Evolutionary conservation across 2,329 filamentous ascomycete genomes (phyloP).

Genomic region (Microcyclospora tardicrescens): DNA sequence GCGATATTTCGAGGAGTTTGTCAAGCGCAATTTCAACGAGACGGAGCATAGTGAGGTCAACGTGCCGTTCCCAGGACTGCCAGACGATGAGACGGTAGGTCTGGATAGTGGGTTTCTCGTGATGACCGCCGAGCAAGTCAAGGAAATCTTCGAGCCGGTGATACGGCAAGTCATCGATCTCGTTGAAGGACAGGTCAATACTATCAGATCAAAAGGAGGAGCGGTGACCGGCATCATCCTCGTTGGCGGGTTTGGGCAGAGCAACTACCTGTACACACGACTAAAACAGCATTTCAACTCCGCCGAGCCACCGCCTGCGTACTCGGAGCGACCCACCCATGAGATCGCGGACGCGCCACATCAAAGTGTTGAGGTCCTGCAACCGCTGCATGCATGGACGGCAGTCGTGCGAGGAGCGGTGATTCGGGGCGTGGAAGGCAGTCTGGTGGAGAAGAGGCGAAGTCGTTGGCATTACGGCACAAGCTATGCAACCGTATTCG

Average conservation of each 20-base stretch:
- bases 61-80: slow-evolving; percentile 61
- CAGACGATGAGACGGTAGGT: slow-evolving; percentile 62
- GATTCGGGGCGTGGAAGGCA: slow-evolving; percentile 60
- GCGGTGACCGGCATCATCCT: slow-evolving; percentile 55
- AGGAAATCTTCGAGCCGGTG: slow-evolving; percentile 51
- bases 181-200: slow-evolving; percentile 38
- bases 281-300: slow-evolving; percentile 54
- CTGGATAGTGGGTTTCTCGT: slow-evolving; percentile 65
- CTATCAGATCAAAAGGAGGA: slow-evolving; percentile 27
- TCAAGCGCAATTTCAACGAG: slow-evolving; percentile 73
- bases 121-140: slow-evolving; percentile 58
- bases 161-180: slow-evolving; percentile 48
- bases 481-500: slow-evolving; percentile 63
- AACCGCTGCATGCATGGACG: slow-evolving; percentile 71
- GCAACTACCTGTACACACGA: slow-evolving; percentile 53
- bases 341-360: slow-evolving; percentile 29
- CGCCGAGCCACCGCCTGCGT: slow-evolving; percentile 36
- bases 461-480: slow-evolving; percentile 69
- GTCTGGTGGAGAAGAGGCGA: slow-evolving; percentile 63
- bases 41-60: slow-evolving; percentile 54
- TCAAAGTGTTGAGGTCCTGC: slow-evolving; percentile 62
- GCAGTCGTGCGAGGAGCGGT: slow-evolving; percentile 68
- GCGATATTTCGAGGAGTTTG: slow-evolving; percentile 71
- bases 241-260: slow-evolving; percentile 71
- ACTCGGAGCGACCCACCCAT: slow-evolving; percentile 60